Base-by-base conservation (phyloP, 2,329 filamentous ascomycete species). In the Ophiostoma sp. region DNA sequence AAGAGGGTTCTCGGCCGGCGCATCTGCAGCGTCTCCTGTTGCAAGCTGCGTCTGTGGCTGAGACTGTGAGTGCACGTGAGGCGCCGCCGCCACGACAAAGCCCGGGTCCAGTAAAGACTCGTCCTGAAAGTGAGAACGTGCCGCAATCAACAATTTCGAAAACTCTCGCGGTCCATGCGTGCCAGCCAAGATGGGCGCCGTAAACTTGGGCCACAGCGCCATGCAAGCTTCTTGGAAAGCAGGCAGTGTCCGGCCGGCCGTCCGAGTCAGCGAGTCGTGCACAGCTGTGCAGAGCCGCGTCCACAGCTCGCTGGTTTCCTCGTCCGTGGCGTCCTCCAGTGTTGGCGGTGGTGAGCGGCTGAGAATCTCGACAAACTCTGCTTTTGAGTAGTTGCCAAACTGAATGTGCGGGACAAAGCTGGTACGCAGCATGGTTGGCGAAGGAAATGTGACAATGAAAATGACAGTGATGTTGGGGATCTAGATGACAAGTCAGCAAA, bases 121-220 rank as follows among this genome's bases (percentile, higher is more conserved):
- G 77, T 93, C 89, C 78, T 94, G 91, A 79, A 95, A 93, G 45
- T 93, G 85, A 0, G 86, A 84, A 19, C 92, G 86, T 33, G 90
- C 88, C 1, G 90, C 88, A 68, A 95, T 90, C 72, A 98, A 87
- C 8, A 99, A 85, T 75, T 93, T 91, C 17, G 93, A 91, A 82
- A 98, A 98, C 78, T 98, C 94, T 77, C 92, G 91, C 11, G 92
- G 89, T 1, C 88, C 87, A 78, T 92, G 90, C 9, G 92, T 91
- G n/a, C 92, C 92, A 1, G 90, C 88, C 0, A 91, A 82, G 31
- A 98, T 88, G 0, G 95, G 95, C 7, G 89, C 87, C 0, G 93
- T 91, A 81, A 99, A 98, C 3, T 90, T 88, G 12, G 91, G 90
- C 96, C 96, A 99, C 25, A 98, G 87, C 59, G 90, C 88, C 68